Evolutionary conservation across 805 yeast species (phyloP), one percentile per base, ranked within the genome.

Genomic region (Ogataea angusta): DNA sequence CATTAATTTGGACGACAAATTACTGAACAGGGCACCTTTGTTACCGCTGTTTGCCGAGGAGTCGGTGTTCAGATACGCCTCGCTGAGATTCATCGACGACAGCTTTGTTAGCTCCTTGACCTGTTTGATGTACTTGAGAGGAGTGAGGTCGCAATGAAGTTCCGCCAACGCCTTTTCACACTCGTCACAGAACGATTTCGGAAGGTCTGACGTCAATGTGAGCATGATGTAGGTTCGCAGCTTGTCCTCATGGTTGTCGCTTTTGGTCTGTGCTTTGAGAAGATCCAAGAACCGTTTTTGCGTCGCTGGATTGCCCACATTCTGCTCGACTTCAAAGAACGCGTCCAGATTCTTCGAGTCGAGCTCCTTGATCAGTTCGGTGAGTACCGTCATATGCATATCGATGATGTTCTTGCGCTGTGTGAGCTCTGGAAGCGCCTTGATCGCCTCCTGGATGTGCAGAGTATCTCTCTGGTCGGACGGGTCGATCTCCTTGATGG

Each of bases 381-480:
- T 86, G 47, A 95, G 78, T 18, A 93, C 90, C 55, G 87, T 89
- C 96, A 93, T 91, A 66, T 93, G 99, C 82, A 87, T 85, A 66
- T 93, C 99, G 52, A 93, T 82, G 23, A 88, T 79, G 38, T 80
- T 72, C 62, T 93, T 93, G 53, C 95, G 78, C 6, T 88, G 85
- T 0, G 97, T 87, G 46, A 93, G 70, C 61, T 89, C 95, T 3
- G 99, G 99, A 42, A 93, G 73, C 24, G 88, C 89, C 36, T 89
- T 89, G 30, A 93, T 89, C 8, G 96, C 97, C 51, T 80, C 86
- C 61, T 82, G 89, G 40, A 82, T 82, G 49, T 82, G 80, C 38
- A 75, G 64, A 1, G 89, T 82, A 48, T 81, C 86, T 19, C 67
- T 61, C 22, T 54, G 56, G 27, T 73, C 67, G 53, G 70, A 69